Conservation (phyloP, 352 stramenopile genomes). For the Phytopythium sindhum region DNA sequence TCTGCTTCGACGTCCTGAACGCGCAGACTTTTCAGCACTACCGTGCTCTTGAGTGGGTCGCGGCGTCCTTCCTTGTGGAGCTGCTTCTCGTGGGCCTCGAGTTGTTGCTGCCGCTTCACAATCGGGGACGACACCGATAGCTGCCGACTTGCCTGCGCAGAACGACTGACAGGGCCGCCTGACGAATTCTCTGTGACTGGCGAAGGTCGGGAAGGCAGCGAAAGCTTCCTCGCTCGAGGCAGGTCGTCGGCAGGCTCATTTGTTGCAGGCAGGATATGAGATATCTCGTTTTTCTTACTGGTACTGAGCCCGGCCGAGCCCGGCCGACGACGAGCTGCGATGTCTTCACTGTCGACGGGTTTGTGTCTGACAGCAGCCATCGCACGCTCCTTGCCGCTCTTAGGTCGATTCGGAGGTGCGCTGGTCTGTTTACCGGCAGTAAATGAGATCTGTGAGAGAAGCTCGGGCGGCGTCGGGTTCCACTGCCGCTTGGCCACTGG, state of each 20-base stretch:
- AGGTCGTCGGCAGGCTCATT: not conserved
- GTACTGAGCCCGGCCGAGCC: not conserved
- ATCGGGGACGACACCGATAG: not conserved
- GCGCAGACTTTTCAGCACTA: conserved; percentile 24
- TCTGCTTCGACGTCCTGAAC: conserved; percentile 61
- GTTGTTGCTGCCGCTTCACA: conserved; percentile 3
- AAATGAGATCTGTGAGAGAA: conserved; percentile 8
- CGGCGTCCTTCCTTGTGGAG: conserved; percentile 14
- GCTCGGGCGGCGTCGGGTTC: conserved; percentile 19
- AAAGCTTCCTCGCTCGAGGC: not conserved
- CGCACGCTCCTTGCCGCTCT: not conserved
- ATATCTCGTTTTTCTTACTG: not conserved
- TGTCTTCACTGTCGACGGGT: not conserved
- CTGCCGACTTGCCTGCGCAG: not conserved
- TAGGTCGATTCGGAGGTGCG: not conserved
- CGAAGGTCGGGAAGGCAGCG: not conserved
- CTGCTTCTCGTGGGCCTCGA: conserved; percentile 10
- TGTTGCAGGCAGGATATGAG: not conserved
- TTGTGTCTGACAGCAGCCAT: not conserved
- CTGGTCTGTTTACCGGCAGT: not conserved
- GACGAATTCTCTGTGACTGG: not conserved
- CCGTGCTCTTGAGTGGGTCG: conserved; percentile 25
- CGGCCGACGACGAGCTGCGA: not conserved
- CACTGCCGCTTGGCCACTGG: conserved; percentile 14
- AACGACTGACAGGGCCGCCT: too few species aligned